These are phyloP conservation scores for Peronosclerospora sorghi DNA, from an alignment of 352 stramenopile species.

Conservation along the genomic window DNA sequence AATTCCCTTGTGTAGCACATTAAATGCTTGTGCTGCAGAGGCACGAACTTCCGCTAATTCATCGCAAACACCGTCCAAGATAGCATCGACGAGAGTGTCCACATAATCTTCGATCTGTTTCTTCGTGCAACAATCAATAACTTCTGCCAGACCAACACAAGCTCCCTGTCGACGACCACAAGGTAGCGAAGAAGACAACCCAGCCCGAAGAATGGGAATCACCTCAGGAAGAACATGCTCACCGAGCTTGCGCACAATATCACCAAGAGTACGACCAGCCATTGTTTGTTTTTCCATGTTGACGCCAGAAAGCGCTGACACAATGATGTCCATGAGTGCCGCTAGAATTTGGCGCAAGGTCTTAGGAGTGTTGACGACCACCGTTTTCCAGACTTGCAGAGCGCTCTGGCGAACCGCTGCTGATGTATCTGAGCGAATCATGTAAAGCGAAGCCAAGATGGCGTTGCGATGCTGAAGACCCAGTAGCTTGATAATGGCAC, in stretches of 20 bases:
- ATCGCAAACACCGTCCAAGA: slow-evolving; percentile 97
- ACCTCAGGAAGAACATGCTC: slow-evolving; percentile 98
- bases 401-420: slow-evolving; percentile 94
- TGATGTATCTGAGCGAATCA: slow-evolving; percentile 95
- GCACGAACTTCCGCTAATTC: slow-evolving; percentile 78
- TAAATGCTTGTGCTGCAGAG: slow-evolving; percentile 94
- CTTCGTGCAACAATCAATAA: slow-evolving; percentile 95
- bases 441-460: slow-evolving; percentile 97
- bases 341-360: slow-evolving; percentile 96
- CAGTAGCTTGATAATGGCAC: slow-evolving; percentile 85
- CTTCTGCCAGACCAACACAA: slow-evolving; percentile 96
- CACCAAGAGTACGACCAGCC: slow-evolving; percentile 90
- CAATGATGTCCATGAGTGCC: slow-evolving; percentile 93
- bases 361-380: slow-evolving; percentile 95
- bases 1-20: slow-evolving; percentile 93
- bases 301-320: slow-evolving; percentile 88
- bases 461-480: slow-evolving; percentile 90
- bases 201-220: slow-evolving; percentile 94
- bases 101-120: slow-evolving; percentile 95
- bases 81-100: slow-evolving; percentile 91
- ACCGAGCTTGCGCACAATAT: slow-evolving; percentile 98
- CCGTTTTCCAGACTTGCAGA: slow-evolving; percentile 98
- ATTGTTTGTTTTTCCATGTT: slow-evolving; percentile 86
- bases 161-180: slow-evolving; percentile 86
- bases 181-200: slow-evolving; percentile 68